Base-by-base conservation (phyloP, 306 rosid species). In the Leucaena leucocephala region DNA sequence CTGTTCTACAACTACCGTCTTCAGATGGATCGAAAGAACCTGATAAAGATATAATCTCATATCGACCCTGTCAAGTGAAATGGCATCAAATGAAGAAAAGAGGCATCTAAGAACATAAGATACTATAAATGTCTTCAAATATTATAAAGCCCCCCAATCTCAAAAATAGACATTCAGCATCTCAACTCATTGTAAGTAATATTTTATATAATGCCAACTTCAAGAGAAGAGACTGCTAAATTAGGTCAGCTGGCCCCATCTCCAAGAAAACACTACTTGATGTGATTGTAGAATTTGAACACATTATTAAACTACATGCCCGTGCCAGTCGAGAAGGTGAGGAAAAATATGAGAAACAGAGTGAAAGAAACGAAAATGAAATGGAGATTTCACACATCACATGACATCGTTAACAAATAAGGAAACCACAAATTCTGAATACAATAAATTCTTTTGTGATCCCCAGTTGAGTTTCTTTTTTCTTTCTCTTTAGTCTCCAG, bases 11-110 rank as follows among this genome's bases (percentile, higher is more conserved):
- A 71, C 75, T 83, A 21, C 85, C 92, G 66, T 48, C 77, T 69
- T 79, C 94, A 84, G 89, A 83, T 35, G 66, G 71, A 62, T 75
- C 61, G 68, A 75, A 74, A 68, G 90, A 84, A 59, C 94, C 90
- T 7, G 94, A 75, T 6, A 93, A 90, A 22, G 94, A 88, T 71
- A 95, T 68, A 15, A 95, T 86, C 82, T 93, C 97, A 76, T 63
- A 91, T 62, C 76, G 89, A 8, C 96, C 99, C 99, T 95, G 93
- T 50, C 68, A 75, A 61, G 42, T 75, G 48, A 54, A 55, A 76
- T 11, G 21, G 57, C 59, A 68, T 46, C 54, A 76, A 2, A 34
- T 54, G 65, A 82, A 54, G 59, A 63, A 34, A 72, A 72, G 68
- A 35, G 73, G 75, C 65, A 68, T 27, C 27, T 27, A 27, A 27